A percentile compares a stretch with the other conserved stretches of the same genome.
These are phyloP conservation scores for Paecilomyces variotii DNA, from an alignment of 2,329 filamentous ascomycete genomes.

Conservation along the genomic window DNA sequence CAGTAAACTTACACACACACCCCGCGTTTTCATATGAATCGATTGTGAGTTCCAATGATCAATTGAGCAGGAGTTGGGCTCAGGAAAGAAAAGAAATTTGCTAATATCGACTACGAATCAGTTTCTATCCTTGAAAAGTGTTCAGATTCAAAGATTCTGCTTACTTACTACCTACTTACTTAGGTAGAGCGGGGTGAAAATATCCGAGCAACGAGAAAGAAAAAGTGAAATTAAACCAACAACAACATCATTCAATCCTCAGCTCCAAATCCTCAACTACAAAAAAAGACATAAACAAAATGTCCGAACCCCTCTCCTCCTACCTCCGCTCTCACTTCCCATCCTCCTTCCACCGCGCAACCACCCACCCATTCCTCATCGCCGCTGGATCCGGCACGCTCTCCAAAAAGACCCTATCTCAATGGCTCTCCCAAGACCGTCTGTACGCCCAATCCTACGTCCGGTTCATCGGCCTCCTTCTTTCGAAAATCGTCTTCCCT, in stretches of 20 bases:
- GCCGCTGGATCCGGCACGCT: constrained; percentile 57
- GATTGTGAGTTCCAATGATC: too few species aligned
- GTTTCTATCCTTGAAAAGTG: too few species aligned
- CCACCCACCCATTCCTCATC: constrained; percentile 58
- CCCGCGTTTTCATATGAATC: too few species aligned
- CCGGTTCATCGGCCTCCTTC: constrained; percentile 56
- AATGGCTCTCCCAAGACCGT: constrained; percentile 65
- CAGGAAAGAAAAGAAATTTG: too few species aligned
- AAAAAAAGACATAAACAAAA: constrained; percentile 10
- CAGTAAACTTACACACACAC: too few species aligned
- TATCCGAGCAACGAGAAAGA: too few species aligned
- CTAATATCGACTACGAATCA: too few species aligned
- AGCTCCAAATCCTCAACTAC: neutral
- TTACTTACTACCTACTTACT: too few species aligned
- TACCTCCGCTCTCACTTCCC: constrained; percentile 48
- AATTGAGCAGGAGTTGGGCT: too few species aligned
- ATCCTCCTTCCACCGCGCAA: constrained; percentile 47
- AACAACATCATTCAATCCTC: neutral
- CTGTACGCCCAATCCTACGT: constrained; percentile 66
- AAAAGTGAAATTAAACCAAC: neutral
- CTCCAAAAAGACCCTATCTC: constrained; percentile 47
- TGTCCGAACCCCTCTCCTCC: constrained; percentile 43
- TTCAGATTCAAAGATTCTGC: too few species aligned
- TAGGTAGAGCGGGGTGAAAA: too few species aligned
- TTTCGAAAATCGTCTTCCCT: constrained; percentile 52